Base-by-base conservation (phyloP, 345 rosid genomes). In the Eucalyptus sideroxylon region DNA sequence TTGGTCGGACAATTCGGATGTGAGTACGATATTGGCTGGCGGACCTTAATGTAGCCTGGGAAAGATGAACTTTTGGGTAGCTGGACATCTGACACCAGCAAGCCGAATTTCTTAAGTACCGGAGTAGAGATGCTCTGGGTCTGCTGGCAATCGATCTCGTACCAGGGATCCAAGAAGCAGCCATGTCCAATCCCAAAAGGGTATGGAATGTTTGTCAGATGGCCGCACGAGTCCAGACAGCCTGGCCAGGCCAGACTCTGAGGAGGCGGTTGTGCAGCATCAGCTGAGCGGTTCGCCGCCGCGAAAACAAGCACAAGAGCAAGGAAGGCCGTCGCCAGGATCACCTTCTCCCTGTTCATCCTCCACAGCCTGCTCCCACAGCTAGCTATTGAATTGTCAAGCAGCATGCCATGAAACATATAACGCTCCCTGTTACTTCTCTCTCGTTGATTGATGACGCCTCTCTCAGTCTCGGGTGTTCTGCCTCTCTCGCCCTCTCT, bases 141-240 rank as follows among this genome's bases (percentile, higher is more conserved):
- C 31, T 2, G 16, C 31, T 30, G 69, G 69, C 69, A 62, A 62
- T 62, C 69, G 69, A 30, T 62, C 90, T 65, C 51, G 72, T 12
- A 87, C 90, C n/a, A 27, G 16, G 69, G 69, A 62, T 62, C 69
- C 69, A 27, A 27, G 69, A 62, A 62, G 17, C 69, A 62, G 31
- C 69, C 34, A 14, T 1, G 69, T 62, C 69, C 26, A 8, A 42
- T 40, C 67, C 90, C 42, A 89, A 62, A 62, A 62, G 69, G 69
- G 16, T 62, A 62, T 2, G 69, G 34, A 62, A 62, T 62, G 69
- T 62, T 13, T 62, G 31, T 62, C n/a, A 62, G 69, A 30, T 62
- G 3, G 34, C 69, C 69, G 4, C 69, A 62, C 16, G 16, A 0
- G 0, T 62, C 34, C 9, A 0, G 34, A 62, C 34, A 62, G 17